Base-by-base conservation (phyloP, 768 basidiomycete species). In the Chalciporus chontae region DNA sequence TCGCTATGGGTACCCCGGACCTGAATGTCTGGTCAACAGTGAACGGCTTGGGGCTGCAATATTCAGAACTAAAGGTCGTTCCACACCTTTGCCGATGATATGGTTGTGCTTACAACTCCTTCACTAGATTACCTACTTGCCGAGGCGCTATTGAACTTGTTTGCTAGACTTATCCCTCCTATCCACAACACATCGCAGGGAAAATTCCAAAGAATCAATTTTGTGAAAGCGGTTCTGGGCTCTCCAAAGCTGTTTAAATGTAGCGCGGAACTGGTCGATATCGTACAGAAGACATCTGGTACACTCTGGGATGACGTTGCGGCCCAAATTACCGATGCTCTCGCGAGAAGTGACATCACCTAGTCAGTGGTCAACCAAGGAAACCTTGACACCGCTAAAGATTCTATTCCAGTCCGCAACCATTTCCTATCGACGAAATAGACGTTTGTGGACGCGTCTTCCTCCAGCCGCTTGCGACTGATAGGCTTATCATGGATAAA, bases 261-360 rank as follows among this genome's bases (percentile, higher is more conserved):
- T 46, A 69, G 69, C 39, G 47, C 56, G 17, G 67, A 71, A 31
- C 62, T 85, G 7, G 61, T 73, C 2, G 50, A 64, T 29, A 59
- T 75, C 14, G 55, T 85, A 47, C 71, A 76, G 48, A 62, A 69
- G 14, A 69, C 76, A 6, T 63, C 72, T 4, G 69, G 61, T 17
- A 65, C 64, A 19, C 71, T 80, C 40, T 85, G 84, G 84, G 78
- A 79, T 47, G 60, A 69, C n/a, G 74, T 77, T 4, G 69, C 76
- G 7, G 55, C 66, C 15, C 72, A 72, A 53, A 76, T 85, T 15
- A 64, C 78, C 1, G 72, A 79, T 47, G 58, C 65, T 15, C 65
- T 86, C 9, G 77, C 81, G 11, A 61, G 55, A 13, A 69, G 63
- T 18, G 74, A 78, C 51, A 60, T 77, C 3, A 62, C 69, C 14